Evolutionary conservation across 2,329 filamentous ascomycete genomes (phyloP), one percentile per base, ranked within the genome.

Genomic region (Corynespora cassiicola): DNA sequence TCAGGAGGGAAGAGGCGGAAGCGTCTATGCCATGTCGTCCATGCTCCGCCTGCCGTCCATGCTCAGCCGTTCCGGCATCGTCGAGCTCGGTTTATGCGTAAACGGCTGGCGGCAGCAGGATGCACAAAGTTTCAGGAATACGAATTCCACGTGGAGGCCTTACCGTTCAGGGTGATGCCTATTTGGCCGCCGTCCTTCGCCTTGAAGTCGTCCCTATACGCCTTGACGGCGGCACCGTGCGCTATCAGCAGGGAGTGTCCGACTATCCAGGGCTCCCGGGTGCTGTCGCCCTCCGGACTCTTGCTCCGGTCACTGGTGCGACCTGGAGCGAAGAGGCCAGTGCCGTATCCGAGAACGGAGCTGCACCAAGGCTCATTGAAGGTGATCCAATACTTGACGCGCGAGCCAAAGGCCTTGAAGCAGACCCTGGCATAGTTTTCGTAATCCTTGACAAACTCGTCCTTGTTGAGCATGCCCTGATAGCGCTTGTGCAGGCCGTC

Each of bases 331-430:
- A 91, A 90, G 47, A 82, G 74, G 18, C 90, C 90, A 26, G 80
- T 82, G 61, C 79, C 87, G 71, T 92, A 94, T 22, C 89, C 89
- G 26, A 94, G 78, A 45, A 94, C 85, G 35, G 86, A 82, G 49
- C 83, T 88, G 71, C 88, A 95, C 84, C 87, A 94, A 3, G 90
- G 90, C 74, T 95, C 89, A 66, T 94, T 94, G 73, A 92, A 90
- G 17, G 88, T 94, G 67, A 91, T 88, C 90, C 90, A 95, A 71
- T 88, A 79, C 75, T 90, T 89, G 59, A 90, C 88, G 68, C 85
- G 86, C 36, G 84, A 80, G 31, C 79, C 79, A 39, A 95, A 77
- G 1, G 84, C 81, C 63, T 85, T 78, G 73, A 90, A 95, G 57
- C 89, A 76, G 30, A 89, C 75, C 46, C 85, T 83, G 7, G 89